These are phyloP conservation scores for Lophiotrema nucula DNA, from an alignment of 495 filamentous ascomycete genomes.

Conservation along the genomic window DNA sequence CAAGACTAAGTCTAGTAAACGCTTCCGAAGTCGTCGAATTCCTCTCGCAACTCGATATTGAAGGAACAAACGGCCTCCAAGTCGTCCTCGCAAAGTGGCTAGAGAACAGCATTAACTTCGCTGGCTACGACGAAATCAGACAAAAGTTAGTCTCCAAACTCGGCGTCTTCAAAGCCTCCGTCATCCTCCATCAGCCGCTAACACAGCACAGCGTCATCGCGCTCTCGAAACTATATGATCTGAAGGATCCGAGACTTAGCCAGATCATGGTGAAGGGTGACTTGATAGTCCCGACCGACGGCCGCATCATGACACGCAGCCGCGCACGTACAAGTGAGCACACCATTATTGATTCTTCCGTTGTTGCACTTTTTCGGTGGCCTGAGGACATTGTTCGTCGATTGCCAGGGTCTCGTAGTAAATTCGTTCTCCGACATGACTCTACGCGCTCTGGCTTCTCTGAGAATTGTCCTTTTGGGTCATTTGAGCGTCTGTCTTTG, in stretches of 20 bases:
- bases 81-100: constrained; percentile 94
- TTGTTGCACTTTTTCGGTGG: background rate
- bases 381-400: too few relatives aligned
- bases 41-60: constrained; percentile 76
- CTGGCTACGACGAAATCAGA: constrained; percentile 92
- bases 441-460: too few relatives aligned
- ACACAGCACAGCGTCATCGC: constrained; percentile 70
- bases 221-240: constrained; percentile 79
- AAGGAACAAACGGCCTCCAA: constrained; percentile 70
- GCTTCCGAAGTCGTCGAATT: constrained; percentile 91
- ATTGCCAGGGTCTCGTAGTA: too few relatives aligned
- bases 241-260: constrained; percentile 77
- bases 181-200: constrained; percentile 34
- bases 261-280: constrained; percentile 88
- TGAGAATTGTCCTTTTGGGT: too few relatives aligned
- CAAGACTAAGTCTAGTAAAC: constrained; percentile 77
- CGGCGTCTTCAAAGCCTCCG: too few relatives aligned
- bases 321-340: constrained; percentile 68
- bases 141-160: constrained; percentile 71
- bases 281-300: constrained; percentile 74
- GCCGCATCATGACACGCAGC: constrained; percentile 90
- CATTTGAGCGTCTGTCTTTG: too few relatives aligned
- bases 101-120: constrained; percentile 92
- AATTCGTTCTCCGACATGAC: too few relatives aligned
- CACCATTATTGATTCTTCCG: background rate